Percentiles rank a stretch among this genome's conserved stretches.
Evolutionary conservation across 164 flowering plant genomes (phyloP).

Genomic region (Hamamelis virginiana): DNA sequence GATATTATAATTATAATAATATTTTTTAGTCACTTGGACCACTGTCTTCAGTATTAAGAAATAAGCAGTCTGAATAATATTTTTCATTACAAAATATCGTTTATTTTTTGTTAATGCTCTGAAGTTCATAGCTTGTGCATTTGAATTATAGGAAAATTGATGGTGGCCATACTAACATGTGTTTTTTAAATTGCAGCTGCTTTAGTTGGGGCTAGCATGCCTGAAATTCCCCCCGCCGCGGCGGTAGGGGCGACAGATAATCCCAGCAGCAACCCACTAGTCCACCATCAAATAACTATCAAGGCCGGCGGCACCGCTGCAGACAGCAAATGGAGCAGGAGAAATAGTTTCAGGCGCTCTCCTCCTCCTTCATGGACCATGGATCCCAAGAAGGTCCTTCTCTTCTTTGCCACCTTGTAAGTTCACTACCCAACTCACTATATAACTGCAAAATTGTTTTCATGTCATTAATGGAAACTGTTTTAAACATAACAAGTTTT

Average conservation of each 20-base stretch:
- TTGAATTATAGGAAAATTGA: slow-evolving; percentile 1
- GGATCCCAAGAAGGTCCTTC: slow-evolving; percentile 63
- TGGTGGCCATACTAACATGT: background rate
- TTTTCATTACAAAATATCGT: background rate
- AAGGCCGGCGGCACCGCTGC: slow-evolving; percentile 24
- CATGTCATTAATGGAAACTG: too few relatives aligned
- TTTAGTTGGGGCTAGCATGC: slow-evolving; percentile 34
- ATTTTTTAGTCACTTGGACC: too few relatives aligned
- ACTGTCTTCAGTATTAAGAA: too few relatives aligned
- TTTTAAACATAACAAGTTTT: too few relatives aligned
- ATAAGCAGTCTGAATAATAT: too few relatives aligned
- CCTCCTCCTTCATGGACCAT: slow-evolving; percentile 40
- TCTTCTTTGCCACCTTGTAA: slow-evolving; percentile 84
- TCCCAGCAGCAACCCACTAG: slow-evolving; percentile 25
- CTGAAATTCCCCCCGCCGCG: slow-evolving; percentile 30
- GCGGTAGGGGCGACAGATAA: slow-evolving; percentile 33
- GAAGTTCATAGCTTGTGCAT: background rate
- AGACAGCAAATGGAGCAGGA: slow-evolving; percentile 30
- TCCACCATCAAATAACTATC: slow-evolving; percentile 55
- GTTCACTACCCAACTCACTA: slow-evolving; percentile 20
- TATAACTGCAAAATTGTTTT: too few relatives aligned
- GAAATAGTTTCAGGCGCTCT: slow-evolving; percentile 46
- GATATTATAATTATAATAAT: too few relatives aligned
- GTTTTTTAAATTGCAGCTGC: slow-evolving; percentile 19
- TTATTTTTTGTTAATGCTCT: background rate